Evolutionary conservation across 1,284 basidiomycete genomes (phyloP), one percentile per base, ranked within the genome.

Genomic region (Boletus smithii): DNA sequence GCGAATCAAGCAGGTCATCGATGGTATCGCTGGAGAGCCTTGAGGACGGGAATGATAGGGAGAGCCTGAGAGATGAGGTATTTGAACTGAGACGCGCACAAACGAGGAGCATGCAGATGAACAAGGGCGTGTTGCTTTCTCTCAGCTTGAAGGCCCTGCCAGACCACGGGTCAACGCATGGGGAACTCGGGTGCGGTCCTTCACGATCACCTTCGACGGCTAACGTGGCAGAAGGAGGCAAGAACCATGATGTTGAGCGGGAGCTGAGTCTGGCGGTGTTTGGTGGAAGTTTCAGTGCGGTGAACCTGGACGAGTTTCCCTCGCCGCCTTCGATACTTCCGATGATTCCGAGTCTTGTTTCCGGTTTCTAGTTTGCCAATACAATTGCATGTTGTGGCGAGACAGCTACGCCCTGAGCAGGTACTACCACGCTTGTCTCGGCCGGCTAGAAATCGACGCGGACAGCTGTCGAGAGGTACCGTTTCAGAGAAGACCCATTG

Each of bases 101-200:
- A 34, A 71, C 74, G 32, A 71, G 68, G 56, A 78, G 74, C 49
- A 65, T 78, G 55, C 71, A 76, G 55, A 63, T 75, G 49, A 72
- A 74, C 60, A 70, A 68, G 53, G 75, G 72, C 8, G 62, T 73
- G 35, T 52, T 76, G 17, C 54, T 76, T 30, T 61, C 68, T 16
- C 58, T 59, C 24, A 44, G 55, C 40, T 35, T 52, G 30, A 57
- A 50, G 49, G 50, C 20, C 33, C 51, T 51, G 14, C 27, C 47
- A 38, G 41, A 33, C 46, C 50, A 23, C 36, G 62, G n/a, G 42
- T 53, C 26, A 45, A 51, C 65, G 20, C 32, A 43, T 10, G 57
- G 8, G 26, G 58, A 46, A 23, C 23, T 27, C 24, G 38, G 31
- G 1, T 29, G 53, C 26, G 35, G 34, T 20, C 29, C 45, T 33